phyloP scores from a whole-genome alignment of 192 early-diverging fungal genomes.

The Linnemannia elongata region DNA sequence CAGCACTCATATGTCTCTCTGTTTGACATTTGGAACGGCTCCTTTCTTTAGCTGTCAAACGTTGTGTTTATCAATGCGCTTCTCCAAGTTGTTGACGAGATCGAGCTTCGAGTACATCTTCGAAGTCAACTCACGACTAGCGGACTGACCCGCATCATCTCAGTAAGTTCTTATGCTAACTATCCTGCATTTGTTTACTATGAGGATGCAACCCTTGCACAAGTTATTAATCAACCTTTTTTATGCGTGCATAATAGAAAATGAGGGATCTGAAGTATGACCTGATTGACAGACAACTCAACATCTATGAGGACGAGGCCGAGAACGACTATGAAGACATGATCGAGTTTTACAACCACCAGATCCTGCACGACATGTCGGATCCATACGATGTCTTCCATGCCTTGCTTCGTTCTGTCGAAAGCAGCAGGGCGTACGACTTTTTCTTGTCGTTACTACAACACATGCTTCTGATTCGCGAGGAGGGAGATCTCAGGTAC shows the following conservation, averaged over 20 bases:
- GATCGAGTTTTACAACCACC: constrained; percentile 66
- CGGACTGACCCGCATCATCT: constrained; percentile 75
- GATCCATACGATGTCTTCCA: constrained; percentile 80
- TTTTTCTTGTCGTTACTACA: constrained; percentile 82
- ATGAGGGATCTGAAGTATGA: constrained; percentile 71
- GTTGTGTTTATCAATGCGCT: constrained; percentile 85
- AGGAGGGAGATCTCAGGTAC: constrained; percentile 71
- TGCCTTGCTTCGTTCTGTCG: constrained; percentile 74
- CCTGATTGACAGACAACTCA: constrained; percentile 72
- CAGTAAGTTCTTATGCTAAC: constrained; percentile 21
- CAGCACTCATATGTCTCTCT: background rate
- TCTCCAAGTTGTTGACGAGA: constrained; percentile 79
- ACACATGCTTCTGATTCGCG: constrained; percentile 79
- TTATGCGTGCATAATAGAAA: constrained; percentile 53
- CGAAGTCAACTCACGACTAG: constrained; percentile 80
- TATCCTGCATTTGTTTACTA: no score
- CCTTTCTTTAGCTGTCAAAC: constrained; percentile 69
- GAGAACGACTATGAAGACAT: constrained; percentile 70
- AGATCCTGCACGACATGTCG: constrained; percentile 80
- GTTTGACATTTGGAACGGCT: background rate
- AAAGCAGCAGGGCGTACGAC: constrained; percentile 78
- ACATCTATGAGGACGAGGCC: constrained; percentile 75
- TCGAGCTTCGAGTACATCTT: constrained; percentile 79
- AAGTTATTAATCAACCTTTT: background rate
- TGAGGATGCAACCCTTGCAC: background rate